These are phyloP conservation scores for Cutaneotrichosporon spelunceum DNA, from an alignment of 1,284 basidiomycete genomes.

Conservation along the genomic window DNA sequence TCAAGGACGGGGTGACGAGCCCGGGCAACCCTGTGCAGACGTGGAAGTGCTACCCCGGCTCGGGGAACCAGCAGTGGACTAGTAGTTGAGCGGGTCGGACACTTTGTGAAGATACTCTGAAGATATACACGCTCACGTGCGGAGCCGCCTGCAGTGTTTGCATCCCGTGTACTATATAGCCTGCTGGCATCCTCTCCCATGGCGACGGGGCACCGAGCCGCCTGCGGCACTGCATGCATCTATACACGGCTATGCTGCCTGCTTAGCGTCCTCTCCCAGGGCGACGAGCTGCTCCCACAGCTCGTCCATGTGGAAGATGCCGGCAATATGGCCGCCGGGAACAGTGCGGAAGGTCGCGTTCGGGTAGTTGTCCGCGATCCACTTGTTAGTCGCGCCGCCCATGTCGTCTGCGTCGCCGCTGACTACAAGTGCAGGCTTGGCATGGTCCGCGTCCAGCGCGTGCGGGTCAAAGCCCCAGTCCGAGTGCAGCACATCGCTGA, in stretches of 20 bases:
- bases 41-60: constrained; percentile 25
- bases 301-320: constrained; percentile 54
- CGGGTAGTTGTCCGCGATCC: constrained; percentile 54
- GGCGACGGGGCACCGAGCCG: too few species aligned
- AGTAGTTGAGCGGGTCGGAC: too few species aligned
- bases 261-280: neutral
- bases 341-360: constrained; percentile 51
- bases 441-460: constrained; percentile 55
- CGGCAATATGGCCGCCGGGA: constrained; percentile 56
- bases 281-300: constrained; percentile 43
- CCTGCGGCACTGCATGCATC: too few species aligned
- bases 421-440: constrained; percentile 55
- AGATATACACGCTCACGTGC: too few species aligned
- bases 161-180: too few species aligned
- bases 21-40: constrained; percentile 26
- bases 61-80: constrained; percentile 25
- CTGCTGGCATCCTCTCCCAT: too few species aligned
- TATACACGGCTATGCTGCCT: neutral
- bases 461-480: constrained; percentile 59
- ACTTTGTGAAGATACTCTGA: too few species aligned
- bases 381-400: constrained; percentile 54
- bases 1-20: constrained; percentile 19
- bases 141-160: too few species aligned
- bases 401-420: constrained; percentile 52
- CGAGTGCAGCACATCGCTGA: constrained; percentile 54